Conservation (phyloP, 345 rosid genomes). For the Populus euphratica region DNA sequence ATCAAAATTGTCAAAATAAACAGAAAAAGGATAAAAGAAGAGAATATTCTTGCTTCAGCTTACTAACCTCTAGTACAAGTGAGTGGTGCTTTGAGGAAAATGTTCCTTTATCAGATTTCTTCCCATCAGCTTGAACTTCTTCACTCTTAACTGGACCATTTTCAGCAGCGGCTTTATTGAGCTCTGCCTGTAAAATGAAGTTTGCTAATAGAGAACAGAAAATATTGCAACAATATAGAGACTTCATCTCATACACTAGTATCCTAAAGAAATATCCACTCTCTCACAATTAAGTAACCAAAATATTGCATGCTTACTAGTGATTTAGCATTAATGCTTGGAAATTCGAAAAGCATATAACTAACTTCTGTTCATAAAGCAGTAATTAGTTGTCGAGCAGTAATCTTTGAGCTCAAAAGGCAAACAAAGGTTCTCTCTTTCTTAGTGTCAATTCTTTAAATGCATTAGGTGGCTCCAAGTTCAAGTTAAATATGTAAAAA, state of each 20-base stretch:
- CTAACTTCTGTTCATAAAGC: neutral
- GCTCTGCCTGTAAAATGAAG: constrained; percentile 58
- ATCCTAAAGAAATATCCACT: neutral
- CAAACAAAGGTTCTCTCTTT: neutral
- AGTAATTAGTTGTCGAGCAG: neutral
- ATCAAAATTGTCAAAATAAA: neutral
- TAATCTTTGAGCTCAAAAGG: neutral
- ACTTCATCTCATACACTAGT: neutral
- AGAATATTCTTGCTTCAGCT: neutral
- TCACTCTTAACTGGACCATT: constrained; percentile 37
- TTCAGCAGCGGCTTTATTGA: constrained; percentile 46
- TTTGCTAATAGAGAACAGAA: constrained; percentile 17
- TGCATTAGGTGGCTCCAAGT: neutral
- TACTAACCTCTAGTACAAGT: constrained; percentile 61
- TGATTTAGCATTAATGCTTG: neutral
- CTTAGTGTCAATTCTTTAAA: neutral
- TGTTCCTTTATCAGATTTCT: constrained; percentile 18
- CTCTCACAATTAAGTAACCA: neutral
- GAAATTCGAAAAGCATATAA: neutral
- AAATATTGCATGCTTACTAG: neutral
- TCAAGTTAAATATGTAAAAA: neutral
- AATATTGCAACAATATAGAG: neutral
- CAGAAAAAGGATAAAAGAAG: neutral
- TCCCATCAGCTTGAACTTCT: constrained; percentile 31
- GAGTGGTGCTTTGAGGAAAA: constrained; percentile 60